Evolutionary conservation across 169 alveolate species (phyloP).

Genomic region (Theileria parva): DNA sequence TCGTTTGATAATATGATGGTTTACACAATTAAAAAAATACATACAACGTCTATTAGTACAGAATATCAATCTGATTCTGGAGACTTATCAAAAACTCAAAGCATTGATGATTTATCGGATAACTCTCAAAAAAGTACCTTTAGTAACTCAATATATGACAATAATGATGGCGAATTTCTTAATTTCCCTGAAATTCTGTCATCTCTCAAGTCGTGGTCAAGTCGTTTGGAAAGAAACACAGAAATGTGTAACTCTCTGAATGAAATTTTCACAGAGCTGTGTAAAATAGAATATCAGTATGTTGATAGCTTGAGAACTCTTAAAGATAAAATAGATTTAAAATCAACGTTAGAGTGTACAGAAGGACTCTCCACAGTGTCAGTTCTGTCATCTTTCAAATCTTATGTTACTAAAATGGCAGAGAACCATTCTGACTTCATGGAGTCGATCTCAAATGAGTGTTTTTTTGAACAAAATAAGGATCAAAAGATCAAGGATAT

Average conservation of each 20-base stretch:
- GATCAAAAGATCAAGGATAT: neutral
- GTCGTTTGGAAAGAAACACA: neutral
- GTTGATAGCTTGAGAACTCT: conserved; percentile 32
- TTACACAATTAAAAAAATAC: conserved; percentile 10
- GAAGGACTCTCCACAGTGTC: conserved; percentile 16
- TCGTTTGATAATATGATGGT: too few relatives aligned
- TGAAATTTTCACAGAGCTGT: conserved; percentile 24
- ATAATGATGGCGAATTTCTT: neutral
- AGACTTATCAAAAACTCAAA: neutral
- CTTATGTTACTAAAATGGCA: conserved; percentile 30
- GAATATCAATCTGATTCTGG: conserved; percentile 55
- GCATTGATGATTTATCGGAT: conserved; percentile 16
- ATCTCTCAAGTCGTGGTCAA: neutral
- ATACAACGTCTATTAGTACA: conserved; percentile 55
- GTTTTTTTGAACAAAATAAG: conserved; percentile 16
- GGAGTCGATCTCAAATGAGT: conserved; percentile 55
- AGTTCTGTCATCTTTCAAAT: neutral
- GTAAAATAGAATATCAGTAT: conserved; percentile 43
- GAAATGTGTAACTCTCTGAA: conserved; percentile 18
- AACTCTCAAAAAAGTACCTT: neutral
- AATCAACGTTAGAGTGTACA: conserved; percentile 21
- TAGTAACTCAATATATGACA: conserved; percentile 9
- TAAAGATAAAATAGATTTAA: conserved; percentile 25
- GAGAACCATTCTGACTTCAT: conserved; percentile 59
- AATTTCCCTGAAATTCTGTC: neutral